Evolutionary conservation across 2,329 filamentous ascomycete species (phyloP).

Genomic region (Lasiodiplodia sp.): DNA sequence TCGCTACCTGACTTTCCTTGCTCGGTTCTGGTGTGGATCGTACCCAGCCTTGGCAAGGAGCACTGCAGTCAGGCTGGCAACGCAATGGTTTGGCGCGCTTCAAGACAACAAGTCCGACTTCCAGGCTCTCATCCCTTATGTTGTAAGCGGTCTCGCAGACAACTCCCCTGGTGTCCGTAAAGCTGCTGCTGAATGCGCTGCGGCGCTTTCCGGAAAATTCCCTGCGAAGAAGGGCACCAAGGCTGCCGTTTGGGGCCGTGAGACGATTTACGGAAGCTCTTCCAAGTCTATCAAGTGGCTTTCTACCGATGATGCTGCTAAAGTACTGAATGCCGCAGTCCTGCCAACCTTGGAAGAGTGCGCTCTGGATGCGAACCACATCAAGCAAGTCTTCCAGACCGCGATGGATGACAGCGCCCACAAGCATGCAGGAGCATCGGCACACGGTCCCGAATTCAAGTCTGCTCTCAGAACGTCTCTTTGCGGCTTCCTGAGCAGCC

Average conservation of each 20-base stretch:
- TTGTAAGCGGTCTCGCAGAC: slow-evolving; percentile 77
- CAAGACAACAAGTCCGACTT: slow-evolving; percentile 65
- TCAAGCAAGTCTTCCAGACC: slow-evolving; percentile 69
- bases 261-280: slow-evolving; percentile 66
- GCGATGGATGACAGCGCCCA: slow-evolving; percentile 62
- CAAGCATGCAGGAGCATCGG: slow-evolving; percentile 34
- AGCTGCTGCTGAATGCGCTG: slow-evolving; percentile 73
- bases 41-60: slow-evolving; percentile 73
- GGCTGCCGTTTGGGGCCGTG: slow-evolving; percentile 48
- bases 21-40: slow-evolving; percentile 75
- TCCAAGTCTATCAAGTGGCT: slow-evolving; percentile 64
- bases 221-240: slow-evolving; percentile 38
- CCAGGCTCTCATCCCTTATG: slow-evolving; percentile 84
- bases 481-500: slow-evolving; percentile 75
- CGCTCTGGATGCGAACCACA: slow-evolving; percentile 76
- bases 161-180: slow-evolving; percentile 77
- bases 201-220: slow-evolving; percentile 33
- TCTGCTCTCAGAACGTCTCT: slow-evolving; percentile 70
- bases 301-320: slow-evolving; percentile 62
- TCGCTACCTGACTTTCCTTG: slow-evolving; percentile 76
- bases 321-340: slow-evolving; percentile 71
- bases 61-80: slow-evolving; percentile 69
- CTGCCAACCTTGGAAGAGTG: slow-evolving; percentile 84
- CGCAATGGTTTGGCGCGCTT: slow-evolving; percentile 36
- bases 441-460: slow-evolving; percentile 59